Conservation (phyloP, 2,329 filamentous ascomycete genomes). For the Ascomycota sp. region DNA sequence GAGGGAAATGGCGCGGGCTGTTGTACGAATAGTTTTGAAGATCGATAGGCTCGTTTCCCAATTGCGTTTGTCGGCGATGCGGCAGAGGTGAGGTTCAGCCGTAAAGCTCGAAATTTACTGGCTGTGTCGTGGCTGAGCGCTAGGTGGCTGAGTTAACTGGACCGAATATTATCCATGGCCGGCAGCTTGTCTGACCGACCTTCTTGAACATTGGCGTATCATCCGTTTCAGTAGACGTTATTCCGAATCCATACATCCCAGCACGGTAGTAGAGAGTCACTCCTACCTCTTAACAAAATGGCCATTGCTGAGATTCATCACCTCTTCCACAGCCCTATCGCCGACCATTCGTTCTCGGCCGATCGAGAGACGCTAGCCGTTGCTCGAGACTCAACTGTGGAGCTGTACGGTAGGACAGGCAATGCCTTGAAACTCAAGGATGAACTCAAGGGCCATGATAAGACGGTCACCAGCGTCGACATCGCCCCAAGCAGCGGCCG, state of each 20-base stretch:
- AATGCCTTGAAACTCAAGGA: constrained; percentile 65
- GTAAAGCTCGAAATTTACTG: neutral
- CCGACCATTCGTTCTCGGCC: constrained; percentile 92
- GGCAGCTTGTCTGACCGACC: neutral
- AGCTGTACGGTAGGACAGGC: constrained; percentile 60
- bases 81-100: too few relatives aligned
- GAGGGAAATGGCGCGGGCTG: neutral
- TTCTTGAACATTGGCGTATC: neutral
- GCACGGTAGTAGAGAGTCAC: constrained; percentile 84
- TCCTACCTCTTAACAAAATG: constrained; percentile 36
- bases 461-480: constrained; percentile 86
- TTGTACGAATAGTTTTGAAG: too few relatives aligned
- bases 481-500: constrained; percentile 77
- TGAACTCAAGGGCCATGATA: constrained; percentile 89
- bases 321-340: constrained; percentile 87
- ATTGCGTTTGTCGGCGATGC: too few relatives aligned
- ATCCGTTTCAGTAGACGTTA: neutral
- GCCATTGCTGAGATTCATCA: constrained; percentile 77
- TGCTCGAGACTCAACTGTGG: constrained; percentile 69
- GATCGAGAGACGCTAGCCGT: constrained; percentile 78
- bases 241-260: neutral
- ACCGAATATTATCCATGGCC: neutral
- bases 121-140: neutral
- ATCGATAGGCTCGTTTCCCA: too few relatives aligned
- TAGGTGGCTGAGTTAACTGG: neutral